These are phyloP conservation scores for Panicum miliaceum DNA, from an alignment of 176 grass and related monocot species.

Conservation along the genomic window DNA sequence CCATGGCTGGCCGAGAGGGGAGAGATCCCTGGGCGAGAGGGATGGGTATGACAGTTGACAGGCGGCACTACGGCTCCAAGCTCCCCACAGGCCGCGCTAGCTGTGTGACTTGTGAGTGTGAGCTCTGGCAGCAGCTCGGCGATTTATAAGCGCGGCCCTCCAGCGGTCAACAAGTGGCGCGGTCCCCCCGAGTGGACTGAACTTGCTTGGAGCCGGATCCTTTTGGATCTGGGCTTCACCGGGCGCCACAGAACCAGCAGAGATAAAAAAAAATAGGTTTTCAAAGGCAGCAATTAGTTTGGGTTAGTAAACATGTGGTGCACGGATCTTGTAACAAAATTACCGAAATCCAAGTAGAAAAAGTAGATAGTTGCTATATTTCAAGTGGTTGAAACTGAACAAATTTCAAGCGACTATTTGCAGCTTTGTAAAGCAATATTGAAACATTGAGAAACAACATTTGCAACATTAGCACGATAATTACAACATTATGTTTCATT, in stretches of 20 bases:
- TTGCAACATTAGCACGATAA: no score
- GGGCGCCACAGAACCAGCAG: neutral
- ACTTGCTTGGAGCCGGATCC: neutral
- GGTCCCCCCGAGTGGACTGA: neutral
- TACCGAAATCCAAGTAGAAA: no score
- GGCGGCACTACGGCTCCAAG: neutral
- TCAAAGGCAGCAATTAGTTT: neutral
- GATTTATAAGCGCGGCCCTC: constrained; percentile 35
- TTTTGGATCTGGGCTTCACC: neutral
- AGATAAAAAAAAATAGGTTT: neutral
- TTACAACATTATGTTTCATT: no score
- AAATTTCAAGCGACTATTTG: no score
- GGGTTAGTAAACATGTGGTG: neutral
- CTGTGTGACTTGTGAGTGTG: no score
- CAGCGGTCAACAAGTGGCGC: neutral
- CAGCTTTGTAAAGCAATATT: no score
- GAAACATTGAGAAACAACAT: no score
- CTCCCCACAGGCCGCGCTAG: neutral
- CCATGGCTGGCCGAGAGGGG: constrained; percentile 53
- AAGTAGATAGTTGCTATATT: no score
- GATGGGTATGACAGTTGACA: neutral
- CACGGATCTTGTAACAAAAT: neutral
- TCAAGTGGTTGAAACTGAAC: no score
- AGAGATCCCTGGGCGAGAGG: constrained; percentile 5
- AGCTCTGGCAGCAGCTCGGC: neutral